Evolutionary conservation across 768 basidiomycete genomes (phyloP).

Genomic region (Suillus tomentosus): DNA sequence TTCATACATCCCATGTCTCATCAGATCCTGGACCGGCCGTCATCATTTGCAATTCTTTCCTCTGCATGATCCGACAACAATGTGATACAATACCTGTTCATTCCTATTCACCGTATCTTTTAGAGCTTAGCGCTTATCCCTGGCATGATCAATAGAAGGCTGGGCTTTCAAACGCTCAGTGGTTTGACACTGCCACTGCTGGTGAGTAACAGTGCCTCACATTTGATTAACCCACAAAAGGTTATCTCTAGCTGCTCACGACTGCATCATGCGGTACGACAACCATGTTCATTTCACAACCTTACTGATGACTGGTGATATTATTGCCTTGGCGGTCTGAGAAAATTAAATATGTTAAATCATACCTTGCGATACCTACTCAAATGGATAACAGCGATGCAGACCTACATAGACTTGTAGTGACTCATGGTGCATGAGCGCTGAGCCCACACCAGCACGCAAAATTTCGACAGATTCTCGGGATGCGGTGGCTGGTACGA

Average conservation of each 20-base stretch:
- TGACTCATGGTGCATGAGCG: background rate
- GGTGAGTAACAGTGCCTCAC: background rate
- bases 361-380: background rate
- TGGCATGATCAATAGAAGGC: background rate
- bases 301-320: background rate
- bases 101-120: background rate
- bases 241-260: background rate
- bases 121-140: background rate
- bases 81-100: background rate
- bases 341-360: background rate
- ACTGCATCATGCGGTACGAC: background rate
- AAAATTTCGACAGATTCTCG: background rate
- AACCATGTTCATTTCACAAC: background rate
- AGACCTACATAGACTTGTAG: background rate
- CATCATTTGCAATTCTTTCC: background rate
- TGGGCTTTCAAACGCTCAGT: background rate
- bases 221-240: background rate
- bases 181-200: background rate
- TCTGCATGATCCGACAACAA: background rate
- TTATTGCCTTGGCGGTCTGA: background rate
- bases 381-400: background rate
- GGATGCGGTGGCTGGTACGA: background rate
- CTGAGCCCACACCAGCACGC: background rate
- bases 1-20: background rate
- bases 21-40: background rate